Evolutionary conservation across 1,284 basidiomycete genomes (phyloP).

Genomic region (Naganishia cerealis): DNA sequence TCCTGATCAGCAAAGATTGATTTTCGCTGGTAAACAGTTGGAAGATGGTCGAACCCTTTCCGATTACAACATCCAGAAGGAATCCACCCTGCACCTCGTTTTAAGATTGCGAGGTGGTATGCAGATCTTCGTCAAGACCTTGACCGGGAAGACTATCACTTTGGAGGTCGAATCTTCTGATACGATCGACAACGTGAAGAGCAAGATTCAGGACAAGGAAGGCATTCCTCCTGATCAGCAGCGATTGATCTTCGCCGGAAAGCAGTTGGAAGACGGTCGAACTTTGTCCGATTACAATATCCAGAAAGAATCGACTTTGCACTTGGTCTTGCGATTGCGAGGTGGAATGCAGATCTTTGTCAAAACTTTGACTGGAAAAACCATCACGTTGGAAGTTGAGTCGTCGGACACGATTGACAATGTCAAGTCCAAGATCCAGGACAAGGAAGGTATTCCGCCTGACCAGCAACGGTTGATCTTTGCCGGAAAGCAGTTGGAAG

Average conservation of each 20-base stretch:
- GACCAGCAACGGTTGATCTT: constrained; percentile 83
- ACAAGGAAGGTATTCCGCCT: constrained; percentile 60
- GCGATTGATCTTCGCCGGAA: constrained; percentile 80
- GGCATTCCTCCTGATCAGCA: constrained; percentile 65
- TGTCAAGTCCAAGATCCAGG: constrained; percentile 73
- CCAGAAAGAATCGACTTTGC: constrained; percentile 52
- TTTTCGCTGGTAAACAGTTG: constrained; percentile 78
- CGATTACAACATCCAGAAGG: constrained; percentile 56
- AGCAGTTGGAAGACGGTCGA: constrained; percentile 62
- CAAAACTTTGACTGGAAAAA: constrained; percentile 56
- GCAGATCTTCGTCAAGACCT: constrained; percentile 51
- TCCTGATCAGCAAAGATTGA: constrained; percentile 74
- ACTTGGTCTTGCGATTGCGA: constrained; percentile 55
- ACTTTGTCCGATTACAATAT: constrained; percentile 57
- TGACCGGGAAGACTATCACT: constrained; percentile 60
- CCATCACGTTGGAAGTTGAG: constrained; percentile 61
- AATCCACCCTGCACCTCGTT: constrained; percentile 56
- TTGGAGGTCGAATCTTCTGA: constrained; percentile 65
- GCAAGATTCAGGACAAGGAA: constrained; percentile 63
- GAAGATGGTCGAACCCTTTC: constrained; percentile 57
- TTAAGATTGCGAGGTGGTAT: constrained; percentile 53
- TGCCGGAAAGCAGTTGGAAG: constrained; percentile 70
- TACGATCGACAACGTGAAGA: constrained; percentile 93
- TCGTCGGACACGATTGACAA: constrained; percentile 86
- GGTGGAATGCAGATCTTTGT: constrained; percentile 55